These are phyloP conservation scores for Geotrichum siamense DNA, from an alignment of 1,139 yeast genomes.

Conservation along the genomic window DNA sequence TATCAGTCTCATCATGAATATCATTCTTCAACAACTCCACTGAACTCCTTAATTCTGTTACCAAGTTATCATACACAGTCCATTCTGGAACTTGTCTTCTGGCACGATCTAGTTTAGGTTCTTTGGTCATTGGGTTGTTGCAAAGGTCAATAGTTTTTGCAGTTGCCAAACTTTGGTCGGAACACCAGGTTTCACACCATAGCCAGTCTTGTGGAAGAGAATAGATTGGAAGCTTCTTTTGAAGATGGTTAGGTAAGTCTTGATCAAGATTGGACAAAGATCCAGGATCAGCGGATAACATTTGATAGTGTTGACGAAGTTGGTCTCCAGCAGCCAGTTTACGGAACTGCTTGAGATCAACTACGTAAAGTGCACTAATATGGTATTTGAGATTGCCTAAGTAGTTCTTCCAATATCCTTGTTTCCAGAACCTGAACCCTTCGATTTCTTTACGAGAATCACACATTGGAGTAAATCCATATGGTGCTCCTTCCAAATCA, in stretches of 20 bases:
- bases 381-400: slow-evolving; percentile 61
- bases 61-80: slow-evolving; percentile 53
- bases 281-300: slow-evolving; percentile 65
- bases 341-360: slow-evolving; percentile 65
- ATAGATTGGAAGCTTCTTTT: slow-evolving; percentile 54
- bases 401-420: slow-evolving; percentile 77
- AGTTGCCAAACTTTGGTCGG: slow-evolving; percentile 48
- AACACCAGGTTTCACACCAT: slow-evolving; percentile 94
- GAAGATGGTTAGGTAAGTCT: slow-evolving; percentile 84
- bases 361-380: slow-evolving; percentile 77
- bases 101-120: slow-evolving; percentile 67
- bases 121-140: slow-evolving; percentile 74
- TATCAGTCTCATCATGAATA: slow-evolving; percentile 12
- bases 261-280: slow-evolving; percentile 84
- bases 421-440: slow-evolving; percentile 87
- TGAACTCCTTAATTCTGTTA: slow-evolving; percentile 32
- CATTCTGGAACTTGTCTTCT: slow-evolving; percentile 73
- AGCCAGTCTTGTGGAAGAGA: slow-evolving; percentile 79
- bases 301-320: slow-evolving; percentile 80
- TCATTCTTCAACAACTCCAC: slow-evolving; percentile 10
- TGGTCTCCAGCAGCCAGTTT: slow-evolving; percentile 65
- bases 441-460: slow-evolving; percentile 75
- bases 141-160: slow-evolving; percentile 82
- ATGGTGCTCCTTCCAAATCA: slow-evolving; percentile 71
- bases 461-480: slow-evolving; percentile 85